These are phyloP conservation scores for Suillus tomentosus DNA, from an alignment of 768 basidiomycete genomes.

Conservation along the genomic window DNA sequence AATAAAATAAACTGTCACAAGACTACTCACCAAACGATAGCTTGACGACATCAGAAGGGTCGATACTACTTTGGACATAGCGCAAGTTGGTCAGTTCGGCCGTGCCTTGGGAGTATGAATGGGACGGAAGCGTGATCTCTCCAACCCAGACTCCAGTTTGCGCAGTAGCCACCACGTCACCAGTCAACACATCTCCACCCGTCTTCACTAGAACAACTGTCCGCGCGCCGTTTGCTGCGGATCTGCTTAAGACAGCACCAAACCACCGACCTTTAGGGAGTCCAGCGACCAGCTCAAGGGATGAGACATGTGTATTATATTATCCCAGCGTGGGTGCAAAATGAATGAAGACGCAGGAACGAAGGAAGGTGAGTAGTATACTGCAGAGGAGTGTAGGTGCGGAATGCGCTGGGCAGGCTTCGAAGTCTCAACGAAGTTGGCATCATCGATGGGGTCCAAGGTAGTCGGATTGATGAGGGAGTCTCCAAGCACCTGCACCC, in stretches of 20 bases:
- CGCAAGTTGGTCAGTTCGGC: slow-evolving; percentile 48
- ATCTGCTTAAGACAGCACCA: slow-evolving; percentile 55
- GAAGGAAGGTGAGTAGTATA: slow-evolving; percentile 73
- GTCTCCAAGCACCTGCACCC: slow-evolving; percentile 40
- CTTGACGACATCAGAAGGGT: slow-evolving; percentile 42
- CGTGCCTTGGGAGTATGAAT: slow-evolving; percentile 22
- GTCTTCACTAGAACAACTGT: slow-evolving; percentile 67
- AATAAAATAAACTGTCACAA: not conserved
- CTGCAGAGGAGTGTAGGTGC: slow-evolving; percentile 43
- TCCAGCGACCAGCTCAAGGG: slow-evolving; percentile 65
- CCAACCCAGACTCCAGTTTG: slow-evolving; percentile 65
- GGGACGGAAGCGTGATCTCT: slow-evolving; percentile 52
- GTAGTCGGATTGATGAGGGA: slow-evolving; percentile 43
- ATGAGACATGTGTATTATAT: slow-evolving; percentile 58
- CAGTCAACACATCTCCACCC: slow-evolving; percentile 59
- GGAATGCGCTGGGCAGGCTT: slow-evolving; percentile 45
- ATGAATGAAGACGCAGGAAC: slow-evolving; percentile 43
- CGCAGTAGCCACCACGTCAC: slow-evolving; percentile 65
- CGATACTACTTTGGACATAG: slow-evolving; percentile 54
- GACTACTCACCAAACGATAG: slow-evolving; percentile 60
- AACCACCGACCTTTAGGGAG: slow-evolving; percentile 68
- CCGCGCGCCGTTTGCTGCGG: slow-evolving; percentile 41
- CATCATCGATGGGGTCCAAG: not conserved
- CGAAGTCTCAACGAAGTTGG: slow-evolving; percentile 19
- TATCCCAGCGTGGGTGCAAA: slow-evolving; percentile 71